Percentiles rank a stretch among this genome's conserved stretches.
These are phyloP conservation scores for Calycina marina DNA, from an alignment of 2,329 filamentous ascomycete species.

Conservation along the genomic window DNA sequence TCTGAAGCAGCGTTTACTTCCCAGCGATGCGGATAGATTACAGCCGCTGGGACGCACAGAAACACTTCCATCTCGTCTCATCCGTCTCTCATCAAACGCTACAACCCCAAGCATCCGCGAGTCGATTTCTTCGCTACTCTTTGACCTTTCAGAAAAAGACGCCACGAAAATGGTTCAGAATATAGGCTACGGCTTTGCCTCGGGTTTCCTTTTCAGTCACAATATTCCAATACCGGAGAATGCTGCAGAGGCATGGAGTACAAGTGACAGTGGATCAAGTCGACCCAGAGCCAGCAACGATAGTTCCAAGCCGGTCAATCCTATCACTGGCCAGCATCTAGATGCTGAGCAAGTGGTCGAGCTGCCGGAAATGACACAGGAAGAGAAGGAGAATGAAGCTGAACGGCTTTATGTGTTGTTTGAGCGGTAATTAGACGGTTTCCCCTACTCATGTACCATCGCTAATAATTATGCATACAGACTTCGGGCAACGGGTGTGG, in stretches of 20 bases:
- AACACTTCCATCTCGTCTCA: slow-evolving; percentile 59
- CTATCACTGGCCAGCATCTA: slow-evolving; percentile 19
- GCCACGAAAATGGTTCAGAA: slow-evolving; percentile 72
- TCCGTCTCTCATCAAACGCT: slow-evolving; percentile 65
- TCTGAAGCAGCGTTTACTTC: slow-evolving; percentile 50
- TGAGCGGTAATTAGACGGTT: slow-evolving; percentile 14
- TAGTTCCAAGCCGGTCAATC: slow-evolving; percentile 14
- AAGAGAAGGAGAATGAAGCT: slow-evolving; percentile 75
- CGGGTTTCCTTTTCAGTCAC: slow-evolving; percentile 76
- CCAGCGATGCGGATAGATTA: slow-evolving; percentile 60
- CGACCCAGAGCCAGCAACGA: slow-evolving; percentile 15
- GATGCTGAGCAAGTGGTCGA: slow-evolving; percentile 25
- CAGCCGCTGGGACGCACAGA: slow-evolving; percentile 62
- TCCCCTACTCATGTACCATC: not conserved
- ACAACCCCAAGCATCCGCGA: slow-evolving; percentile 57
- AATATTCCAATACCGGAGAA: slow-evolving; percentile 64
- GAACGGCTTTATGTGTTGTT: slow-evolving; percentile 22
- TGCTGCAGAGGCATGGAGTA: slow-evolving; percentile 39
- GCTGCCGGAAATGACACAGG: slow-evolving; percentile 65
- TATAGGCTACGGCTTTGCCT: slow-evolving; percentile 87
- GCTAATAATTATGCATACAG: slow-evolving; percentile 9
- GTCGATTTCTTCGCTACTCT: slow-evolving; percentile 65
- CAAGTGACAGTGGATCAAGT: slow-evolving; percentile 10
- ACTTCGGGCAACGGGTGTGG: slow-evolving; percentile 20
- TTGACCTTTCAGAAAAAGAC: slow-evolving; percentile 73